These are phyloP conservation scores for Pterocarpus santalinus DNA, from an alignment of 306 rosid species.

Conservation along the genomic window DNA sequence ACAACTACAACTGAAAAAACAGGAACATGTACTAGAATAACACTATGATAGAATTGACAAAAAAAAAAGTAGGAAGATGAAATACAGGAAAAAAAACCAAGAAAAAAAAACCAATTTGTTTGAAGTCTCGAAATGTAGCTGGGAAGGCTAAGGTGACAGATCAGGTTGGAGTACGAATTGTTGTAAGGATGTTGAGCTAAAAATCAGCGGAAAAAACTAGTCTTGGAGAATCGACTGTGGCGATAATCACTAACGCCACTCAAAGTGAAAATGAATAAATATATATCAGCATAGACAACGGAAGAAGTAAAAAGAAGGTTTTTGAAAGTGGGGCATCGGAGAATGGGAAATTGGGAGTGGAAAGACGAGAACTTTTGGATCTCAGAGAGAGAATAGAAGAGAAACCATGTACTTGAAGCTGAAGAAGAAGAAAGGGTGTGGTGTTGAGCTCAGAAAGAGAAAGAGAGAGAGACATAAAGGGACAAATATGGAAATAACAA, in stretches of 20 bases:
- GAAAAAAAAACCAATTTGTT: not conserved
- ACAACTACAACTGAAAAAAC: slow-evolving; percentile 31
- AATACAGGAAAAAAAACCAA: slow-evolving; percentile 2
- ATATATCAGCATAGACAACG: not conserved
- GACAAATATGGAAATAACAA: slow-evolving; percentile 13
- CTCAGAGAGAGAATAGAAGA: slow-evolving; percentile 52
- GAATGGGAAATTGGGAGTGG: slow-evolving; percentile 40
- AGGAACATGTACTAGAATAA: slow-evolving; percentile 33
- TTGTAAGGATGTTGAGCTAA: slow-evolving; percentile 31
- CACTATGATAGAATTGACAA: slow-evolving; percentile 39
- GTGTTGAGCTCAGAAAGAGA: slow-evolving; percentile 43
- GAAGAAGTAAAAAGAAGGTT: slow-evolving; percentile 31
- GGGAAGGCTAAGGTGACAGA: slow-evolving; percentile 58
- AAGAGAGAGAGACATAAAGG: slow-evolving; percentile 35
- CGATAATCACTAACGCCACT: slow-evolving; percentile 59
- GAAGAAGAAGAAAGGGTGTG: slow-evolving; percentile 42
- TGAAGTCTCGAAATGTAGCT: slow-evolving; percentile 66
- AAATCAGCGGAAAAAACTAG: slow-evolving; percentile 45
- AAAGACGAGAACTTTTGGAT: slow-evolving; percentile 52
- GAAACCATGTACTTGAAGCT: slow-evolving; percentile 50
- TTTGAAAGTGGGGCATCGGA: slow-evolving; percentile 35
- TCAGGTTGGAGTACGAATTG: slow-evolving; percentile 51
- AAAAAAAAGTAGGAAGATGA: not conserved
- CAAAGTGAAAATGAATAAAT: slow-evolving; percentile 17
- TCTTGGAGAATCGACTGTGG: slow-evolving; percentile 56